These are phyloP conservation scores for Arthrinium phaeospermum DNA, from an alignment of 2,329 filamentous ascomycete genomes.

Conservation along the genomic window DNA sequence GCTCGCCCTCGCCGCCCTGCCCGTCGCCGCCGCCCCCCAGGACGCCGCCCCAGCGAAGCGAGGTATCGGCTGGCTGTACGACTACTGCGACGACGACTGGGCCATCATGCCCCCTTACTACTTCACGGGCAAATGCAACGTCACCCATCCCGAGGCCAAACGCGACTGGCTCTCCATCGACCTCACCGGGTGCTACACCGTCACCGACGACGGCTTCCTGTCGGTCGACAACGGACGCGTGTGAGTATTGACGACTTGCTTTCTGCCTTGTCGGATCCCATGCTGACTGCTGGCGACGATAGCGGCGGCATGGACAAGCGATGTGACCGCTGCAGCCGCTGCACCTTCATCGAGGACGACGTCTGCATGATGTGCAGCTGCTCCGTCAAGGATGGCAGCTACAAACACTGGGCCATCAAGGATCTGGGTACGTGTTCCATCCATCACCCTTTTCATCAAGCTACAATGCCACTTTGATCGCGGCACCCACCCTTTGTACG, in stretches of 20 bases:
- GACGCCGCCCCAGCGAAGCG: background rate
- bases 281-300: background rate
- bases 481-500: background rate
- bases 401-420: background rate
- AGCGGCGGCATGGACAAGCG: constrained; percentile 14
- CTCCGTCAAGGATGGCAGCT: background rate
- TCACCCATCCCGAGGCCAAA: background rate
- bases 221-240: background rate
- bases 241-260: background rate
- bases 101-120: background rate
- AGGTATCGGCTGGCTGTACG: constrained; percentile 17
- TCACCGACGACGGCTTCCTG: constrained; percentile 3
- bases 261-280: too few relatives aligned
- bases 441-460: background rate
- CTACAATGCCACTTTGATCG: too few relatives aligned
- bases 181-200: background rate
- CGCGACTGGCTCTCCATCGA: constrained; percentile 13
- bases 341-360: background rate
- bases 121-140: constrained; percentile 12
- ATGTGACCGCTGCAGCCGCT: constrained; percentile 10
- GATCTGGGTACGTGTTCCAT: constrained; percentile 4
- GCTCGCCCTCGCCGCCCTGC: background rate
- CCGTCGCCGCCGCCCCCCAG: background rate
- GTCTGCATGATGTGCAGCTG: constrained; percentile 3
- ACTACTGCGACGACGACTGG: constrained; percentile 20